Conservation (phyloP, 1,139 yeast genomes). For the Lodderomyces theae region DNA sequence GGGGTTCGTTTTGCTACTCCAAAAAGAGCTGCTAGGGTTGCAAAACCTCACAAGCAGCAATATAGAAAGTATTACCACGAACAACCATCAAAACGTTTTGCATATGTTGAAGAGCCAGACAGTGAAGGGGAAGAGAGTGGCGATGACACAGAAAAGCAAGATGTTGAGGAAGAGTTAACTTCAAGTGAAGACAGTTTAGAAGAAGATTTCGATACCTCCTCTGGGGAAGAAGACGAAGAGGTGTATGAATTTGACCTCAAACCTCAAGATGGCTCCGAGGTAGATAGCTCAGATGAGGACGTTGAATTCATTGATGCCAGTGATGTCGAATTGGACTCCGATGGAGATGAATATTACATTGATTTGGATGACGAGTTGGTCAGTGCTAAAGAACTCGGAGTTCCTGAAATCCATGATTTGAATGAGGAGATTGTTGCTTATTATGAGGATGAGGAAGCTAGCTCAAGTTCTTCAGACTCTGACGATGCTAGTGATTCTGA, state of each 20-base stretch:
- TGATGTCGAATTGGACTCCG: constrained; percentile 14
- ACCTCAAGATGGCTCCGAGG: constrained; percentile 14
- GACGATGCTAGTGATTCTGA: constrained; percentile 14
- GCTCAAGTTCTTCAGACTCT: constrained; percentile 8
- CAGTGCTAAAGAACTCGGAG: constrained; percentile 34
- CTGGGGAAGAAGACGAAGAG: constrained; percentile 17
- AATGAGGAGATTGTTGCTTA: constrained; percentile 41
- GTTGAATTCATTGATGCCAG: constrained; percentile 11
- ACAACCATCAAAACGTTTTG: constrained; percentile 31
- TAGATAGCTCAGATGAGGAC: constrained; percentile 9
- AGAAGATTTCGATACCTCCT: constrained; percentile 6
- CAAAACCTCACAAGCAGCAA: constrained; percentile 6
- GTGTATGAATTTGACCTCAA: constrained; percentile 18
- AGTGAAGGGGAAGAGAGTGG: constrained; percentile 26
- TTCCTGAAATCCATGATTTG: constrained; percentile 30
- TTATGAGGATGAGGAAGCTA: constrained; percentile 28
- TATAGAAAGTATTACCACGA: constrained; percentile 36
- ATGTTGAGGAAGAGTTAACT: neutral
- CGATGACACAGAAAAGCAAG: constrained; percentile 11
- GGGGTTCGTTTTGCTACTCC: constrained; percentile 8
- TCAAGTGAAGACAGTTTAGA: constrained; percentile 4
- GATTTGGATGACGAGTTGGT: constrained; percentile 42
- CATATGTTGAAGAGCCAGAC: constrained; percentile 43
- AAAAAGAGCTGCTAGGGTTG: neutral
- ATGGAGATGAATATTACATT: constrained; percentile 20